These are phyloP conservation scores for Dendrobium nobile DNA, from an alignment of 106 monocot genomes.

Conservation along the genomic window DNA sequence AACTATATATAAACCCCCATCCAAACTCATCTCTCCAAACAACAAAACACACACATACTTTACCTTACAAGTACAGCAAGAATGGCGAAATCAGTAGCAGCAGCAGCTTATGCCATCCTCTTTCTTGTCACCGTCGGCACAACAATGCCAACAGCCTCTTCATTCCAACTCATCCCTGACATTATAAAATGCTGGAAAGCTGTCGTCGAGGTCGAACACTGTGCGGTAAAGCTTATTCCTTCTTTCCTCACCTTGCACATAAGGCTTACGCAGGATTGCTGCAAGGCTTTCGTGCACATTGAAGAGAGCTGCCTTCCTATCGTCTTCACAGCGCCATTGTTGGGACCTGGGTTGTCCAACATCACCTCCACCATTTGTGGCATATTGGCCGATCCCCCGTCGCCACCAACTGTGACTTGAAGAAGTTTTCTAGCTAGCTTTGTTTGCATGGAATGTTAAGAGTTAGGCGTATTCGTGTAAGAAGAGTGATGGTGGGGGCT, in stretches of 20 bases:
- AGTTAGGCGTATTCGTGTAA: too few relatives aligned
- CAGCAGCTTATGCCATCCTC: neutral
- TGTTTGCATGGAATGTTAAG: too few relatives aligned
- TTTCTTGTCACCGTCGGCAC: neutral
- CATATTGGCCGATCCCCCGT: too few relatives aligned
- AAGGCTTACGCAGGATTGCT: neutral
- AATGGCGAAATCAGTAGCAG: neutral
- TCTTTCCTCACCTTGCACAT: neutral
- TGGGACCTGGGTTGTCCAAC: neutral
- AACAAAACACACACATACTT: too few relatives aligned
- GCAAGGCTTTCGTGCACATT: neutral
- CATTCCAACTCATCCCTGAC: neutral
- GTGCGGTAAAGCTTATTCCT: neutral
- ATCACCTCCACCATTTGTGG: neutral
- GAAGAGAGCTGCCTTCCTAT: neutral
- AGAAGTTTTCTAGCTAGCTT: too few relatives aligned
- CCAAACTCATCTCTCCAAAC: too few relatives aligned
- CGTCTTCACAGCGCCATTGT: neutral
- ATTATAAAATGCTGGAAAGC: neutral
- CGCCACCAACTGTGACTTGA: too few relatives aligned
- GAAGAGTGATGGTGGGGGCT: too few relatives aligned
- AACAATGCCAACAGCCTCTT: neutral
- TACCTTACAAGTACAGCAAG: too few relatives aligned
- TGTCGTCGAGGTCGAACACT: neutral
- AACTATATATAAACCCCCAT: too few relatives aligned